phyloP scores from a whole-genome alignment of 2,329 filamentous ascomycete genomes.

The Alternaria incomplexa region DNA sequence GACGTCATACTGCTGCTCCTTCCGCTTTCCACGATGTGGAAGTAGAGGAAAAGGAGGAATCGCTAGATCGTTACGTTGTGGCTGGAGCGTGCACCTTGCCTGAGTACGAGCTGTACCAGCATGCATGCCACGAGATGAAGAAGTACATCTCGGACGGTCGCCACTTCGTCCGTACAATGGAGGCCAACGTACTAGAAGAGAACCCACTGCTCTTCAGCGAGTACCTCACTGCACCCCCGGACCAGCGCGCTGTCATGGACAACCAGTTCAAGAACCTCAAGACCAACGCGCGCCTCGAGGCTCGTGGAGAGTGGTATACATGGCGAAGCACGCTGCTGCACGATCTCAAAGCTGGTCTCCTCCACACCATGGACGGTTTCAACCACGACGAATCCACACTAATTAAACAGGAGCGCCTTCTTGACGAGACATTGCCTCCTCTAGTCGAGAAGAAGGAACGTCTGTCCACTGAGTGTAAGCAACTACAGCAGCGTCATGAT shows the following conservation, averaged over 20 bases:
- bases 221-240: slow-evolving; percentile 83
- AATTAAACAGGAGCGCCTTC: slow-evolving; percentile 69
- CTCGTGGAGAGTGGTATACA: slow-evolving; percentile 97
- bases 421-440: slow-evolving; percentile 71
- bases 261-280: slow-evolving; percentile 98
- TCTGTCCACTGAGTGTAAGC: slow-evolving; percentile 68
- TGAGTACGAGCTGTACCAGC: slow-evolving; percentile 92
- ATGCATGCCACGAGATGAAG: slow-evolving; percentile 94
- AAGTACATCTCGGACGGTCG: slow-evolving; percentile 95
- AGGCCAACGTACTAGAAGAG: slow-evolving; percentile 84
- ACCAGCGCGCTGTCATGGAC: slow-evolving; percentile 87
- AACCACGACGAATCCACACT: slow-evolving; percentile 72
- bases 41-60: slow-evolving; percentile 56
- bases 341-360: slow-evolving; percentile 79
- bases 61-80: slow-evolving; percentile 78
- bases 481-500: slow-evolving; percentile 72
- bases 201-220: slow-evolving; percentile 92
- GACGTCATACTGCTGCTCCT: slow-evolving; percentile 74
- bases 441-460: slow-evolving; percentile 66
- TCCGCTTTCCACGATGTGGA: slow-evolving; percentile 44
- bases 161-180: slow-evolving; percentile 87
- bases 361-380: slow-evolving; percentile 79
- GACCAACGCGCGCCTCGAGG: slow-evolving; percentile 84
- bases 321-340: slow-evolving; percentile 91
- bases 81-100: slow-evolving; percentile 91